These are phyloP conservation scores for Fusarium clavum DNA, from an alignment of 2,329 filamentous ascomycete genomes.

Conservation along the genomic window DNA sequence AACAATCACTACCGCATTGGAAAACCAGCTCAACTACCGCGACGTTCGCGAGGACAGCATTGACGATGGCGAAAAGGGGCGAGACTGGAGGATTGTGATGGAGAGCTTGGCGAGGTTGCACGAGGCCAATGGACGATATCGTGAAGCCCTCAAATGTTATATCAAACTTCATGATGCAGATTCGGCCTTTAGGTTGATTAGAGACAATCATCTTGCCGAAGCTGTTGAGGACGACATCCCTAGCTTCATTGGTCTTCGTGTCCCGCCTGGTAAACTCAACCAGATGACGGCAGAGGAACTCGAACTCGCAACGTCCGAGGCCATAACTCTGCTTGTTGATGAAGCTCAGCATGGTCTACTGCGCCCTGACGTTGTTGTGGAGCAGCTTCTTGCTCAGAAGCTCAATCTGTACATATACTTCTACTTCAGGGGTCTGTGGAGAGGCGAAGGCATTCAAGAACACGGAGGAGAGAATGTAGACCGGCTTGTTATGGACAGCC, in stretches of 20 bases:
- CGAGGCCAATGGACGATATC: conserved; percentile 81
- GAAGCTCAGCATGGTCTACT: conserved; percentile 92
- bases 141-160: conserved; percentile 88
- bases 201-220: conserved; percentile 89
- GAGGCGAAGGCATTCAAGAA: conserved; percentile 73
- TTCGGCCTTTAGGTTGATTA: conserved; percentile 85
- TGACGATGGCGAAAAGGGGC: conserved; percentile 76
- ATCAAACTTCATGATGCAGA: conserved; percentile 94
- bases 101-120: conserved; percentile 87
- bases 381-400: conserved; percentile 76
- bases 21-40: conserved; percentile 82
- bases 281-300: conserved; percentile 77
- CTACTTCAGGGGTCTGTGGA: conserved; percentile 90
- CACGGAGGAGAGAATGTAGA: conserved; percentile 66
- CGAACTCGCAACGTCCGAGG: conserved; percentile 82
- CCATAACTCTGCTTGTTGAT: conserved; percentile 86
- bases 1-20: conserved; percentile 80
- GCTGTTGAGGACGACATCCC: conserved; percentile 90
- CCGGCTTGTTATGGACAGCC: conserved; percentile 67
- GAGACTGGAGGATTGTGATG: conserved; percentile 92
- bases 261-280: conserved; percentile 76
- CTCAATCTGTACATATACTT: conserved; percentile 86
- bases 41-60: conserved; percentile 81
- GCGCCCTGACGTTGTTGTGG: conserved; percentile 79
- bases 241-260: conserved; percentile 86